phyloP scores from a whole-genome alignment of 1,284 basidiomycete genomes.

The Tranzscheliella williamsii region DNA sequence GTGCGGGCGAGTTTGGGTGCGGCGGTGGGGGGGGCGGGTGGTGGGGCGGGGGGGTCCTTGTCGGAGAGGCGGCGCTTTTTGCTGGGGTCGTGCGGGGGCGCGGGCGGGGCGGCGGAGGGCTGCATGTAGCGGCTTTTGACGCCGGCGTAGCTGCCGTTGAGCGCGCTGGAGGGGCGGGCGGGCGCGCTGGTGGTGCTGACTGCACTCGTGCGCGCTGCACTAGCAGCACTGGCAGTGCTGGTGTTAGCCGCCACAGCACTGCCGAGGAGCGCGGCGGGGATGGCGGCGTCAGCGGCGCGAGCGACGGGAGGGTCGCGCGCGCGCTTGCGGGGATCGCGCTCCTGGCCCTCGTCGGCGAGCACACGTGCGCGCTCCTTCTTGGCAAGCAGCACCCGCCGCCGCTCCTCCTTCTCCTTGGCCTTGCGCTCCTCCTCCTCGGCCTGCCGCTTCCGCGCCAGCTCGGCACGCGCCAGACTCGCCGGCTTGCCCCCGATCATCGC shows the following conservation, averaged over 20 bases:
- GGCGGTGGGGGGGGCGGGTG: conserved; percentile 4
- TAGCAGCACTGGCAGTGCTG: conserved; percentile 2
- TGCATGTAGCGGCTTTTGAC: conserved; percentile 44
- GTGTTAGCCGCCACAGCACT: conserved; percentile 12
- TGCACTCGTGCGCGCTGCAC: conserved; percentile 19
- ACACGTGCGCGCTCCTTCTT: conserved; percentile 37
- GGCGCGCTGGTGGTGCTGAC: conserved; percentile 31
- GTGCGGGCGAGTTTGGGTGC: conserved; percentile 33
- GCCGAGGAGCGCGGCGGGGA: conserved; percentile 25
- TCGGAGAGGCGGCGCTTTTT: conserved; percentile 43
- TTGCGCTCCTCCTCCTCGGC: conserved; percentile 43
- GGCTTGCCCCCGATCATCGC: conserved; percentile 21
- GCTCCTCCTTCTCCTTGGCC: conserved; percentile 40
- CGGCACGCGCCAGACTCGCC: conserved; percentile 36
- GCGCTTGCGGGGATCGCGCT: conserved; percentile 34
- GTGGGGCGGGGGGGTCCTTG: conserved; percentile 11
- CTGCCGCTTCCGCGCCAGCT: conserved; percentile 41
- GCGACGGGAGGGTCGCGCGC: conserved; percentile 13
- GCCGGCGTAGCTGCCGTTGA: conserved; percentile 36
- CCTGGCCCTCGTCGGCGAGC: conserved; percentile 28
- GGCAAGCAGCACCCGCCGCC: conserved; percentile 31
- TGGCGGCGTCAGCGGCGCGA: conserved; percentile 3
- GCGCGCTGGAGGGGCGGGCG: conserved; percentile 21
- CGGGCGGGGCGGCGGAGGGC: not conserved
- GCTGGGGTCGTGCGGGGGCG: conserved; percentile 20